Conservation (phyloP, 208 protist species). For the Trypanosomatidae sp. region DNA sequence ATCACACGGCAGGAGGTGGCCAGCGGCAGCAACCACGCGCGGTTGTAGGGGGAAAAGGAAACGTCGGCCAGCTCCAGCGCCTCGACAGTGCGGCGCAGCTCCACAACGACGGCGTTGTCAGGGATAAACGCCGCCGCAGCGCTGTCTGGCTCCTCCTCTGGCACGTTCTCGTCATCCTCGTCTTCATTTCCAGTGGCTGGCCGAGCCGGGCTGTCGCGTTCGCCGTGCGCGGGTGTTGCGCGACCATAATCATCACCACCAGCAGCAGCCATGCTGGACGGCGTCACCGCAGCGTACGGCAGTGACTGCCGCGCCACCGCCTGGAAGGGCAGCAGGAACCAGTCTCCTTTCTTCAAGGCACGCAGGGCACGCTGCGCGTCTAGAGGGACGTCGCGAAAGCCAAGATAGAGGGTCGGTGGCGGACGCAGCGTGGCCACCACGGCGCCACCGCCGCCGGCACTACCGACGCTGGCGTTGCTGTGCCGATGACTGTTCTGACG, state of each 20-base stretch:
- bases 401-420: conserved; percentile 63
- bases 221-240: too few species aligned
- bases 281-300: too few species aligned
- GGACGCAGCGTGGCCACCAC: conserved; percentile 16
- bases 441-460: not conserved
- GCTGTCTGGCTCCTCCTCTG: conserved; percentile 25
- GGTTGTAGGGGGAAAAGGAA: conserved; percentile 64
- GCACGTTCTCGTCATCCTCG: not conserved
- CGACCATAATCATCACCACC: too few species aligned
- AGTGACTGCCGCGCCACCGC: conserved; percentile 47
- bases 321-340: conserved; percentile 77
- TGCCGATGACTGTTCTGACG: conserved; percentile 5
- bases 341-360: conserved; percentile 35
- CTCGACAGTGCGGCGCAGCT: conserved; percentile 60
- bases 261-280: too few species aligned
- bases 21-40: conserved; percentile 83
- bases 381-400: conserved; percentile 52
- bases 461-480: not conserved
- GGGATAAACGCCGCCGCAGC: conserved; percentile 39
- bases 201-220: conserved; percentile 2
- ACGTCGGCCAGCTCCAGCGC: conserved; percentile 73
- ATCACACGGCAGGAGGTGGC: conserved; percentile 68
- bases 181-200: not conserved
- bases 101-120: conserved; percentile 82
- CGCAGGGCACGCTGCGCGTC: conserved; percentile 47